Evolutionary conservation across 2,329 filamentous ascomycete species (phyloP).

Genomic region (Ophiostoma australiae): DNA sequence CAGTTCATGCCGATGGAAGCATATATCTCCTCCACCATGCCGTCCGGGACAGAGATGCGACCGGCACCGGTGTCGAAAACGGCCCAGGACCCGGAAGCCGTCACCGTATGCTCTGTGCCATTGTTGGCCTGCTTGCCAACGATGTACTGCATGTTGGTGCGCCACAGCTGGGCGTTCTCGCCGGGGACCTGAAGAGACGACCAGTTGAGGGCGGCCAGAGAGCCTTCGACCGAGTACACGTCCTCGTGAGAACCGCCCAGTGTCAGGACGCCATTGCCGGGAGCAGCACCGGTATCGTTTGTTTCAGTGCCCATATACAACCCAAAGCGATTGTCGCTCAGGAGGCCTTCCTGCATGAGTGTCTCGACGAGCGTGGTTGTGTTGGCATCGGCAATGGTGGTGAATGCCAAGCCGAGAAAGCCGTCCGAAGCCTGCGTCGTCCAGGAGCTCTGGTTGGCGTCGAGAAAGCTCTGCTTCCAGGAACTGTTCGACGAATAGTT

Average conservation of each 20-base stretch:
- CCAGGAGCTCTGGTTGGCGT: conserved; percentile 9
- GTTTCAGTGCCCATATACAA: neutral
- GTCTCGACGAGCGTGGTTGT: conserved; percentile 6
- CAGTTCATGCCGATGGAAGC: conserved; percentile 8
- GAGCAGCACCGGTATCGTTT: neutral
- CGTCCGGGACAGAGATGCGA: conserved; percentile 10
- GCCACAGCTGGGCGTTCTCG: neutral
- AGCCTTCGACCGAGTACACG: conserved; percentile 6
- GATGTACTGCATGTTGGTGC: conserved; percentile 4
- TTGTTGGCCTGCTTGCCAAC: neutral
- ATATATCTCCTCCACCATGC: neutral
- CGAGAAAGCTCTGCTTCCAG: conserved; percentile 3
- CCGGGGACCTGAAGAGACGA: neutral
- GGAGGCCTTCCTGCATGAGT: neutral
- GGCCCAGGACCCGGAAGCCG: neutral
- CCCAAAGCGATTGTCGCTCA: neutral
- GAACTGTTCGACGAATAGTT: neutral
- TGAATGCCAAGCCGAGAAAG: conserved; percentile 6
- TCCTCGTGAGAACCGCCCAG: neutral
- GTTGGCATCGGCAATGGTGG: conserved; percentile 6
- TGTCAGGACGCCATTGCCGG: neutral
- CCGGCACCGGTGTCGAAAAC: conserved; percentile 9
- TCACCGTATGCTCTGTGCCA: neutral
- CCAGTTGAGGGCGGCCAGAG: neutral
- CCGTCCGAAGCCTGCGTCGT: neutral